Conservation (phyloP, 2,329 filamentous ascomycete species). For the Pseudogymnoascus sp. region DNA sequence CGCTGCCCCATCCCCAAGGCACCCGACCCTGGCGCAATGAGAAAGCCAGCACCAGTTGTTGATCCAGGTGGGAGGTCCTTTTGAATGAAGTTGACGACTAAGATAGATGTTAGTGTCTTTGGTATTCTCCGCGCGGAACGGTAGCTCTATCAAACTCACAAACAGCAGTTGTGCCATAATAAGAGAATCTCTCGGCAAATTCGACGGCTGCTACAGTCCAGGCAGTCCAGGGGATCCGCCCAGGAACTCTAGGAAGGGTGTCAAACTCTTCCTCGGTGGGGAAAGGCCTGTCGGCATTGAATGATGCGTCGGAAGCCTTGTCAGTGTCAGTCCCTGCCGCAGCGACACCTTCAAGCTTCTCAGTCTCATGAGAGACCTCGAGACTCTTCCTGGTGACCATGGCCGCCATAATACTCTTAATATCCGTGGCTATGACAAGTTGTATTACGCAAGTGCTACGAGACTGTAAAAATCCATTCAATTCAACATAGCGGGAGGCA, state of each 20-base stretch:
- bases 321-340: background rate
- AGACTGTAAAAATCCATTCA: background rate
- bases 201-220: constrained; percentile 65
- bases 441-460: background rate
- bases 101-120: constrained; percentile 15
- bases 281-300: constrained; percentile 8
- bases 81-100: constrained; percentile 8
- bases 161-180: constrained; percentile 62
- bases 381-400: constrained; percentile 15
- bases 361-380: constrained; percentile 12
- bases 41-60: constrained; percentile 36
- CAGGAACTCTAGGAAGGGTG: constrained; percentile 53
- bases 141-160: constrained; percentile 36
- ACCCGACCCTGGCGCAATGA: constrained; percentile 29
- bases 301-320: constrained; percentile 9
- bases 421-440: background rate
- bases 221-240: constrained; percentile 53
- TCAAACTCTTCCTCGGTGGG: constrained; percentile 53
- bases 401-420: background rate
- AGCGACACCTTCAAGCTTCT: constrained; percentile 10
- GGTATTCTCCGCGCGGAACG: constrained; percentile 2
- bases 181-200: constrained; percentile 65
- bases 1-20: constrained; percentile 38
- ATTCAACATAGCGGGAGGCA: background rate
- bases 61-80: background rate